Percentiles rank a stretch among this genome's conserved stretches.
Conservation (phyloP, 75 land plant genomes). For the Picea sitchensis region DNA sequence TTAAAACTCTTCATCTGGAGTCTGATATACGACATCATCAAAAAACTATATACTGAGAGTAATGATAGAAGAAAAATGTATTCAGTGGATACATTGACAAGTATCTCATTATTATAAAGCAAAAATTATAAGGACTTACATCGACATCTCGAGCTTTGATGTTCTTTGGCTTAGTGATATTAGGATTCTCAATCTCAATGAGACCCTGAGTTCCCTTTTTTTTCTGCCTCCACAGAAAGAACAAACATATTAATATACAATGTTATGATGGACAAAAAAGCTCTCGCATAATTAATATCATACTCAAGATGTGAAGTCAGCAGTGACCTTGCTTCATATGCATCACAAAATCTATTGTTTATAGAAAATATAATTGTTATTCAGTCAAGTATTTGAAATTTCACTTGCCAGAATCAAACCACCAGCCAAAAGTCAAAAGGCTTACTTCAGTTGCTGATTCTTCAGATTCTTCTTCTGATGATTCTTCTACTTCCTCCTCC, state of each 20-base stretch:
- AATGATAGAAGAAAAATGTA: too few species aligned
- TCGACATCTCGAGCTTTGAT: conserved; percentile 82
- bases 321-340: not conserved
- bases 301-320: not conserved
- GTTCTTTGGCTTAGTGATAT: conserved; percentile 72
- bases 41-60: too few species aligned
- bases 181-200: conserved; percentile 93
- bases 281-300: not conserved
- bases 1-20: too few species aligned
- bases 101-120: not conserved
- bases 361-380: not conserved
- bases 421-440: not conserved
- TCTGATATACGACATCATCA: too few species aligned
- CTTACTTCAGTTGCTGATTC: conserved; percentile 17
- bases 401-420: not conserved
- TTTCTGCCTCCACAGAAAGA: conserved; percentile 36
- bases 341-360: not conserved
- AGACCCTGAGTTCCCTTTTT: conserved; percentile 79
- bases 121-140: conserved; percentile 43
- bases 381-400: not conserved
- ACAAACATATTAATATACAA: not conserved
- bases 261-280: not conserved
- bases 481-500: conserved; percentile 38
- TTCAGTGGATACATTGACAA: not conserved
- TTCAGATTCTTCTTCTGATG: conserved; percentile 48